A percentile compares a stretch with the other conserved stretches of the same genome.
phyloP scores from a whole-genome alignment of 148 eudicot genomes.

The Vaccinium myrtillus region DNA sequence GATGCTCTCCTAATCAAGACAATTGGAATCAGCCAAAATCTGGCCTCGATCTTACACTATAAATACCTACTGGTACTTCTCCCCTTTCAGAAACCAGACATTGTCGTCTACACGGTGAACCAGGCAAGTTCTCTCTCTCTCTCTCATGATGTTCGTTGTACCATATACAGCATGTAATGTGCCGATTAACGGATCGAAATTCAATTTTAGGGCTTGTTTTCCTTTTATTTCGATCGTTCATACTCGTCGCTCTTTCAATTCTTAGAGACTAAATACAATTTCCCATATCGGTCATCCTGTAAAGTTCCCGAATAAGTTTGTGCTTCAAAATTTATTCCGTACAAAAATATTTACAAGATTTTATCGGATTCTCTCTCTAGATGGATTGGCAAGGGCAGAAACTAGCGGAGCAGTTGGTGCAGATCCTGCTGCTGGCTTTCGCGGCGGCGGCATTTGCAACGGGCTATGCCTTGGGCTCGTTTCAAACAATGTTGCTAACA shows the following conservation, averaged over 20 bases:
- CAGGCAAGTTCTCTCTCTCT: not conserved
- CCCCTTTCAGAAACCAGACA: not conserved
- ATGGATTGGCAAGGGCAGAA: slow-evolving; percentile 99
- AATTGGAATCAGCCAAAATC: no score
- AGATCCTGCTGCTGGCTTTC: slow-evolving; percentile 50
- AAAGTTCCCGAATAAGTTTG: no score
- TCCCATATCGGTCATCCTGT: no score
- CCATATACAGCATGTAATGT: not conserved
- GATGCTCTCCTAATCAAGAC: no score
- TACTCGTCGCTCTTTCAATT: not conserved
- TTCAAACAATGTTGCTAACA: slow-evolving; percentile 58
- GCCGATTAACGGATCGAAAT: not conserved
- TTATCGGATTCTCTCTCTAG: slow-evolving; percentile 15
- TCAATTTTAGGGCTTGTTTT: not conserved
- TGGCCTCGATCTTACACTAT: no score
- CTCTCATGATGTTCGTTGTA: no score
- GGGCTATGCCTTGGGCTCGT: slow-evolving; percentile 65
- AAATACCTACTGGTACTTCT: no score
- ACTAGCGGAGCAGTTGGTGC: slow-evolving; percentile 78
- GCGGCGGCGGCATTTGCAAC: slow-evolving; percentile 50
- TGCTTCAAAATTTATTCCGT: no score
- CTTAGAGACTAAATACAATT: not conserved
- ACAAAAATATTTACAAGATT: not conserved
- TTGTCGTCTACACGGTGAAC: not conserved
- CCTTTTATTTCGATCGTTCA: not conserved